Evolutionary conservation across 495 filamentous ascomycete species (phyloP).

Genomic region (Clavariopsis aquatica): DNA sequence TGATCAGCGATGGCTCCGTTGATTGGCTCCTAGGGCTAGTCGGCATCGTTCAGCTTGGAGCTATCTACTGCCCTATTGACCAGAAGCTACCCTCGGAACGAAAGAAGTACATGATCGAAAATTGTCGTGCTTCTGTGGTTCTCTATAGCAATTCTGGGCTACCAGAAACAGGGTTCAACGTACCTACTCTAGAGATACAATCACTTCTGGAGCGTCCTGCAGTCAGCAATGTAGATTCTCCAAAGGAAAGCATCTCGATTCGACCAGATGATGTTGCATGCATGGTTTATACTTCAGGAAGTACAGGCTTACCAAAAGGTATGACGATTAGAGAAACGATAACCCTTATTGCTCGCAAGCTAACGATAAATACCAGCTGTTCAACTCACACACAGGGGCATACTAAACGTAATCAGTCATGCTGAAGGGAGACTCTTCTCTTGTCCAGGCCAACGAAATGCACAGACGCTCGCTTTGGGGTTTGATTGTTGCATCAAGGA

Average conservation of each 20-base stretch:
- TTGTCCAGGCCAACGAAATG: constrained; percentile 24
- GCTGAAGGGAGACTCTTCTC: constrained; percentile 29
- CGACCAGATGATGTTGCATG: constrained; percentile 35
- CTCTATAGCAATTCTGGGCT: background rate
- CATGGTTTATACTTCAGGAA: constrained; percentile 55
- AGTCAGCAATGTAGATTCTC: too few relatives aligned
- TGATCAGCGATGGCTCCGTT: constrained; percentile 43
- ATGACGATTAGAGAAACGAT: constrained; percentile 53
- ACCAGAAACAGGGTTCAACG: too few relatives aligned
- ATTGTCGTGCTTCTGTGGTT: background rate
- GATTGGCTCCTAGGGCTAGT: constrained; percentile 48
- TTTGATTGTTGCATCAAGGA: constrained; percentile 53
- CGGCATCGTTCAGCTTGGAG: constrained; percentile 43
- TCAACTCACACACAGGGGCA: constrained; percentile 50
- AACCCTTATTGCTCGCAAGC: too few relatives aligned
- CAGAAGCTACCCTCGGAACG: constrained; percentile 20
- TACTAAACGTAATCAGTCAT: constrained; percentile 42
- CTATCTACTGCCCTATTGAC: constrained; percentile 42
- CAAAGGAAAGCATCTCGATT: background rate
- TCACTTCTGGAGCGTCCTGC: too few relatives aligned
- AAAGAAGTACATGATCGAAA: constrained; percentile 4
- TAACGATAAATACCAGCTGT: too few relatives aligned
- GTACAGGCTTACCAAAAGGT: constrained; percentile 55
- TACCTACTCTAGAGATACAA: too few relatives aligned
- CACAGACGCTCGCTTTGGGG: constrained; percentile 50